Conservation (phyloP, 2,329 filamentous ascomycete genomes). For the Pyricularia grisea region DNA sequence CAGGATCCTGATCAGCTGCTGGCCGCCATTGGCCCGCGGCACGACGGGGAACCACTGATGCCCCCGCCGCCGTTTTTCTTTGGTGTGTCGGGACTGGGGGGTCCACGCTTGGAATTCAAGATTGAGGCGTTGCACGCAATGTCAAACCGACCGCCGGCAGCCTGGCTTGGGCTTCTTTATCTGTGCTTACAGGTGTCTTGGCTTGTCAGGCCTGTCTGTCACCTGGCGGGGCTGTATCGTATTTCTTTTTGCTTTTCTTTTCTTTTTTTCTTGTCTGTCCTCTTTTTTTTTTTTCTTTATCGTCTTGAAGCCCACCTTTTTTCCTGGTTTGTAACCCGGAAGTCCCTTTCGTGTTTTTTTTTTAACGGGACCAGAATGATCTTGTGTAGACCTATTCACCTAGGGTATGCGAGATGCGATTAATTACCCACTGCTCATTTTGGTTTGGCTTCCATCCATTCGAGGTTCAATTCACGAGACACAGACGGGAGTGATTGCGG, state of each 20-base stretch:
- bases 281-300: background rate
- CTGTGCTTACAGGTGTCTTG: background rate
- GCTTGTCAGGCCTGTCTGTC: background rate
- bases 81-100: background rate
- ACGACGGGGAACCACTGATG: constrained; percentile 1
- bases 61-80: constrained; percentile 4
- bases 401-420: background rate
- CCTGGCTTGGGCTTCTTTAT: background rate
- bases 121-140: background rate
- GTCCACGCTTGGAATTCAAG: background rate
- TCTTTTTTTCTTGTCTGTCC: background rate
- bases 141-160: background rate
- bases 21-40: constrained; percentile 1
- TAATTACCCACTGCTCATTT: background rate
- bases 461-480: background rate
- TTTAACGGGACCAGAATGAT: background rate
- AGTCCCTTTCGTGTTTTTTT: background rate
- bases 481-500: background rate
- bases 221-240: background rate
- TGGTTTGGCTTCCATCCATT: background rate
- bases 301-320: background rate
- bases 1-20: background rate
- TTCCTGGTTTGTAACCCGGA: background rate
- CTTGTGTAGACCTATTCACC: background rate
- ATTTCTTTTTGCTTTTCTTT: background rate